Evolutionary conservation across 257 asterid genomes (phyloP), one percentile per base, ranked within the genome.

Genomic region (Cruciata laevipes): DNA sequence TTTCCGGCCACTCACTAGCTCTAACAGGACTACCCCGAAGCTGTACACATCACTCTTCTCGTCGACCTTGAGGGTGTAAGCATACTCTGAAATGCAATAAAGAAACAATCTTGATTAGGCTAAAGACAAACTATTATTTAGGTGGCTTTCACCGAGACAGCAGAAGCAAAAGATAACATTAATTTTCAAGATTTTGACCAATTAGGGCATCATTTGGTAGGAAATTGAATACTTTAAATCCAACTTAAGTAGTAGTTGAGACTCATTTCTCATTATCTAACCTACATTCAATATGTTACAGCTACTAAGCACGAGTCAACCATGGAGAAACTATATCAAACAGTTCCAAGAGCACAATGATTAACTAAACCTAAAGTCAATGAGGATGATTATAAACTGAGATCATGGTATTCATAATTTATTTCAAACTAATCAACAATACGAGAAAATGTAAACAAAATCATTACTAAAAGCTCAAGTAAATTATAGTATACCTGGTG

Each of bases 31-130:
- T 0, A 93, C 99, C 2, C 97, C 99, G 5, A 88, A 93, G 68
- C 97, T 93, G 87, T 93, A 93, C 23, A 93, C 99, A 2, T 93
- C 99, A 47, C 99, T 93, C 84, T 93, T 93, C 91, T 93, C 97
- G 35, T 93, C 98, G 7, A 93, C 98, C 77, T 86, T 93, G 8
- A 93, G 94, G 0, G 97, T 93, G 91, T 93, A 93, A 0, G 98
- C 98, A 33, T 89, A 93, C 71, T 93, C 98, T 91, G 81, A 74
- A 72, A 23, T 21, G 24, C 11, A 67, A 30, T 37, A 52, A 7
- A 18, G 8, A 53, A n/a, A 21, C 10, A 40, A 17, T 1, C 61
- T 25, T 60, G 42, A 30, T 17, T 31, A 7, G 38, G 14, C 31
- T 51, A 37, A 30, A n/a, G n/a, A n/a, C n/a, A n/a, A 2, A 1